These are phyloP conservation scores for Leccinum olivaceopallidum DNA, from an alignment of 768 basidiomycete genomes.

Conservation along the genomic window DNA sequence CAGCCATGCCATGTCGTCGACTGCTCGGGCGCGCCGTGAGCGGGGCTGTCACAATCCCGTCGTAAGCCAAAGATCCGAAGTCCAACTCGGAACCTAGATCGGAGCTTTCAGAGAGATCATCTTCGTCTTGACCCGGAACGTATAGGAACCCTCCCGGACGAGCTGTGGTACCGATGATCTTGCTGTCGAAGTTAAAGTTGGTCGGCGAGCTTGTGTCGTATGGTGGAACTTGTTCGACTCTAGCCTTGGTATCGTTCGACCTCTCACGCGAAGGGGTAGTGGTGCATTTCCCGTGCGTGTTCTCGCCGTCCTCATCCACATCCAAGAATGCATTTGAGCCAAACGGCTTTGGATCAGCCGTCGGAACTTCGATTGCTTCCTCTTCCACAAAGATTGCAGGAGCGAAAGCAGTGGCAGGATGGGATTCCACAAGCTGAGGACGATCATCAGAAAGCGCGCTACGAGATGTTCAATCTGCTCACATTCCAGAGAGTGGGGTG, in stretches of 20 bases:
- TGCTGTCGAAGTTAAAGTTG: constrained; percentile 12
- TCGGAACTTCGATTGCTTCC: constrained; percentile 11
- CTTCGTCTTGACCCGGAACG: constrained; percentile 2
- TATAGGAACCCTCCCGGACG: constrained; percentile 15
- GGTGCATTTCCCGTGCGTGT: not conserved
- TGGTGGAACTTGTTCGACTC: constrained; percentile 5
- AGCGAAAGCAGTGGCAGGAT: constrained; percentile 15
- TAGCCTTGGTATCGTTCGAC: not conserved
- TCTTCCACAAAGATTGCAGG: constrained; percentile 23
- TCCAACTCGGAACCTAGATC: not conserved
- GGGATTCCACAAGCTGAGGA: constrained; percentile 16
- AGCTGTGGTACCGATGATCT: constrained; percentile 16
- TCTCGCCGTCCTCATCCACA: constrained; percentile 8
- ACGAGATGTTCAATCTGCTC: not conserved
- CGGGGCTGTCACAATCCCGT: not conserved
- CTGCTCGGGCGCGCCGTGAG: not conserved
- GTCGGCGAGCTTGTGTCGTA: constrained; percentile 13
- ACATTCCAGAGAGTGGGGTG: constrained; percentile 26
- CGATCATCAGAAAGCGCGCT: not conserved
- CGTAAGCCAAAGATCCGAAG: not conserved
- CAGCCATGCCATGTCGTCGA: constrained; percentile 15
- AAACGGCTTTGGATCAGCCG: constrained; percentile 2
- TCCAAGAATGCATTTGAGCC: constrained; percentile 19
- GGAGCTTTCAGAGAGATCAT: not conserved
- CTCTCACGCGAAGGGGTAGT: not conserved